Conservation (phyloP, 140 eudicot genomes). For the Anethum foeniculum region DNA sequence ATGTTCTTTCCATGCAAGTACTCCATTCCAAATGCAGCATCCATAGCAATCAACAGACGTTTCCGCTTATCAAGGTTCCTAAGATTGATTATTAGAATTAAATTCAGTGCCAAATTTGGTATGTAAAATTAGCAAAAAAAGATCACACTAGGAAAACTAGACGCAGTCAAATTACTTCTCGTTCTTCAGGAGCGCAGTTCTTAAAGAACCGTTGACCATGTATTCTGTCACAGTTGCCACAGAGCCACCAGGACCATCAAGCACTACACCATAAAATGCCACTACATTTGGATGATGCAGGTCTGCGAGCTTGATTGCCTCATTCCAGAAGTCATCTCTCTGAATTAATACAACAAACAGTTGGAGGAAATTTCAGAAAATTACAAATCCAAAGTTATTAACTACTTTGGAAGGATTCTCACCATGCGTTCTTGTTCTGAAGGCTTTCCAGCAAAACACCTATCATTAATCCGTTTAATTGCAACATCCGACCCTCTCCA, state of each 20-base stretch:
- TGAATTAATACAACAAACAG: constrained; percentile 1
- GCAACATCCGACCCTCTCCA: constrained; percentile 51
- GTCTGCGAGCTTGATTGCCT: constrained; percentile 35
- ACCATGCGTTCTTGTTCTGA: constrained; percentile 49
- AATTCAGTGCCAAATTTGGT: not conserved
- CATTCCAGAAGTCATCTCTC: constrained; percentile 41
- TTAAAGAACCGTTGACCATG: constrained; percentile 76
- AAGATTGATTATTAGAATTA: not conserved
- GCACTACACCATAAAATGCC: constrained; percentile 86
- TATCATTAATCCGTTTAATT: constrained; percentile 37
- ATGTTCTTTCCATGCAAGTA: constrained; percentile 70
- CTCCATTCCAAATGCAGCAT: constrained; percentile 88
- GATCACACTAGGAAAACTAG: not conserved
- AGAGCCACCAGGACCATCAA: constrained; percentile 79
- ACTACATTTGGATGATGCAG: constrained; percentile 84
- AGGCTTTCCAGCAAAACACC: constrained; percentile 44
- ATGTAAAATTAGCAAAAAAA: not conserved
- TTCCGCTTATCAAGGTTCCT: constrained; percentile 70
- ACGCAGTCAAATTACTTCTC: constrained; percentile 37
- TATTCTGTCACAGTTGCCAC: constrained; percentile 84
- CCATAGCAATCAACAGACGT: constrained; percentile 63
- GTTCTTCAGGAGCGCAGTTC: constrained; percentile 54
- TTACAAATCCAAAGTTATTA: not conserved
- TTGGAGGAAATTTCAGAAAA: not conserved
- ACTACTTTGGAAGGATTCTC: not conserved